Base-by-base conservation (phyloP, 1,139 yeast genomes). In the Arxiozyma slooffiae region DNA sequence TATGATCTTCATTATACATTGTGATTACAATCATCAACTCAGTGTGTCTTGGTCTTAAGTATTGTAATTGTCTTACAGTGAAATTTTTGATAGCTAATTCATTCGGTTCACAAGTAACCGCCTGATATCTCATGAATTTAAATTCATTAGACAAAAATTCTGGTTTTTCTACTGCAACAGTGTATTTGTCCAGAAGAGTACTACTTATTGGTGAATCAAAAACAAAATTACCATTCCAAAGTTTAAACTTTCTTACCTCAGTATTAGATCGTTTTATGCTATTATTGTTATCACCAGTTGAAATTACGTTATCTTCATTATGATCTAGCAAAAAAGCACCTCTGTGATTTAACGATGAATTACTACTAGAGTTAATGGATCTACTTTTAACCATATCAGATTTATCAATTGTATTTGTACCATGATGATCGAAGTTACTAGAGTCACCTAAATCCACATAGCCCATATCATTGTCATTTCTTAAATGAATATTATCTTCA, bases 1-100 rank as follows among this genome's bases (percentile, higher is more conserved):
- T 77, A 66, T 89, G 96, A 67, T 86, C 94, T 70, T 92, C 98
- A 63, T 90, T 90, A 69, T 90, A 92, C 83, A 90, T 86, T 16
- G 98, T 92, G 50, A 92, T 78, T 56, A 96, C 90, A 52, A 92
- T 78, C 56, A 92, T 80, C 48, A 92, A 71, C 68, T 92, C 98
- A 0, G 96, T 90, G 58, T 82, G 84, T 64, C 97, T 81, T 26
- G 85, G 85, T 48, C 73, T 76, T 56, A 78, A 73, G 57, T 77
- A 74, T 55, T 79, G 79, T 42, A 82, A 76, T 23, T 90, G 84
- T 62, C 98, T 78, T 44, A 92, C 74, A 4, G 83, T 79, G 68
- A 87, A 92, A 8, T 95, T 95, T 46, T 82, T 82, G 22, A 68
- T 67, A 5, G 77, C 74, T 66, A 88, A 87, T 52, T 85, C 85